A percentile compares a stretch with the other conserved stretches of the same genome.
Conservation (phyloP, 2,329 filamentous ascomycete species). For the Tolypocladium cylindrosporum region DNA sequence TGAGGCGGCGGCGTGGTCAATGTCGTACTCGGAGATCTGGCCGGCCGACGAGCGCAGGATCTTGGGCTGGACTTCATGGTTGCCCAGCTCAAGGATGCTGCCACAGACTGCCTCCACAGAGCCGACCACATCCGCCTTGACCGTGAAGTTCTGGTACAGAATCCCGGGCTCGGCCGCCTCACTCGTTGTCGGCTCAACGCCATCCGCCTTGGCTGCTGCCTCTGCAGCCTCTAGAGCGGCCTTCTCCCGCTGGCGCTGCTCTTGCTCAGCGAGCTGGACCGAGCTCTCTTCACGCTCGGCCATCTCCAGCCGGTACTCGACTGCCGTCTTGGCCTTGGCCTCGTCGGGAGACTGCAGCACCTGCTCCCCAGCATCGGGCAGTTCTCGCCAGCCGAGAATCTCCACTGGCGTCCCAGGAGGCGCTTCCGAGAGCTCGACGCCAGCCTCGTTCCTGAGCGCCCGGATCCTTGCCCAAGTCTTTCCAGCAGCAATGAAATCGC, state of each 20-base stretch:
- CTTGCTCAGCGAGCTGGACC: slow-evolving; percentile 67
- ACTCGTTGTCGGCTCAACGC: slow-evolving; percentile 19
- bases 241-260: slow-evolving; percentile 50
- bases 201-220: slow-evolving; percentile 23
- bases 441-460: slow-evolving; percentile 74
- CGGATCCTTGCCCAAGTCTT: slow-evolving; percentile 83
- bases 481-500: slow-evolving; percentile 80
- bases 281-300: slow-evolving; percentile 64
- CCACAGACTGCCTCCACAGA: slow-evolving; percentile 85
- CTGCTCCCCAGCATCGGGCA: slow-evolving; percentile 75
- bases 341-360: slow-evolving; percentile 77
- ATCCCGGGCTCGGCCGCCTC: slow-evolving; percentile 30
- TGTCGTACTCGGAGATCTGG: slow-evolving; percentile 71
- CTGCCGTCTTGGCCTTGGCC: slow-evolving; percentile 65
- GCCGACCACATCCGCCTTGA: slow-evolving; percentile 89
- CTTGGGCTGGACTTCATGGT: slow-evolving; percentile 68
- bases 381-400: slow-evolving; percentile 84
- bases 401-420: slow-evolving; percentile 85
- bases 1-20: slow-evolving; percentile 76
- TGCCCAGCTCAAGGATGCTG: slow-evolving; percentile 68
- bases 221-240: slow-evolving; percentile 28
- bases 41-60: slow-evolving; percentile 73
- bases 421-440: slow-evolving; percentile 59
- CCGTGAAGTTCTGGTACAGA: slow-evolving; percentile 63
- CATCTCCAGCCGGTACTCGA: slow-evolving; percentile 66